phyloP scores from a whole-genome alignment of 352 stramenopile genomes.

The Pythium biforme region DNA sequence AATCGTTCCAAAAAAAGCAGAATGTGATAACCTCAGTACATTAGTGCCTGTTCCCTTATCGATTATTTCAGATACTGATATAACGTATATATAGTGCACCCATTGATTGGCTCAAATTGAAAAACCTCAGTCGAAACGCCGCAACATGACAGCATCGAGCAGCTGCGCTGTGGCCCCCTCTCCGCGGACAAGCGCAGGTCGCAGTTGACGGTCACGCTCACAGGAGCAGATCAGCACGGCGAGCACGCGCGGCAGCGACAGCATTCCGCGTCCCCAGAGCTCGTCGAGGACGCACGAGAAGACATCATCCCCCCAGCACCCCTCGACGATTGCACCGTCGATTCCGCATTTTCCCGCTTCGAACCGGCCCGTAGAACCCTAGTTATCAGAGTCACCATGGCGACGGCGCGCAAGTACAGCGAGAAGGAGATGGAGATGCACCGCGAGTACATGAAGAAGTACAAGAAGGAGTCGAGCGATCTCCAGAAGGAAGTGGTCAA shows the following conservation, averaged over 20 bases:
- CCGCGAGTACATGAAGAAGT: constrained; percentile 89
- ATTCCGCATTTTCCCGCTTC: not conserved
- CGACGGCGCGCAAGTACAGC: constrained; percentile 29
- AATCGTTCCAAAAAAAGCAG: constrained; percentile 6
- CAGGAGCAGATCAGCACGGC: not conserved
- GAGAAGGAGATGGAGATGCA: constrained; percentile 83
- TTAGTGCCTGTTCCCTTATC: not conserved
- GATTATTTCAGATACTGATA: not conserved
- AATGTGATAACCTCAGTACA: not conserved
- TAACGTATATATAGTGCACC: not conserved
- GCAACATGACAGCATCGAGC: constrained; percentile 25
- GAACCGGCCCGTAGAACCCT: not conserved
- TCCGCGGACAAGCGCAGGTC: constrained; percentile 22
- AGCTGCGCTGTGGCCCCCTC: constrained; percentile 14
- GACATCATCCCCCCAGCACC: not conserved
- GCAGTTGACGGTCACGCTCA: constrained; percentile 16
- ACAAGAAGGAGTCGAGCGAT: constrained; percentile 78
- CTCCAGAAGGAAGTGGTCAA: constrained; percentile 49
- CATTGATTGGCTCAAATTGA: constrained; percentile 7
- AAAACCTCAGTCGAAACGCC: constrained; percentile 18
- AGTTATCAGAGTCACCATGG: constrained; percentile 12
- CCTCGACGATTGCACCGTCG: not conserved
- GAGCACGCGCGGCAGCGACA: not conserved
- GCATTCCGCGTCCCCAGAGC: not conserved
- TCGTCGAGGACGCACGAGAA: not conserved